Evolutionary conservation across 2,329 filamentous ascomycete species (phyloP).

Genomic region (Elsinoe necatrix): DNA sequence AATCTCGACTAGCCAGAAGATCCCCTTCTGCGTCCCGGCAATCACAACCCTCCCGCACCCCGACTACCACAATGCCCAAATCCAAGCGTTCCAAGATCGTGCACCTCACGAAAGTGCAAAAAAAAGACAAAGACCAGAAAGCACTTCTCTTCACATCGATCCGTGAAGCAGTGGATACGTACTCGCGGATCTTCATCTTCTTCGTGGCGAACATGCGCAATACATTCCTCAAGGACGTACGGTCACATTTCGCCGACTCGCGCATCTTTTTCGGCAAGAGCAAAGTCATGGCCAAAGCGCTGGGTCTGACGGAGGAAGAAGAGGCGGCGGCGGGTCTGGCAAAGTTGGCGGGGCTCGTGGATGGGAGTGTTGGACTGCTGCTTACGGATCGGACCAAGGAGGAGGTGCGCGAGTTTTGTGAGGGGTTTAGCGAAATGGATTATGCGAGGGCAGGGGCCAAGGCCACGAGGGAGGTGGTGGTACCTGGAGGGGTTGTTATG

Average conservation of each 20-base stretch:
- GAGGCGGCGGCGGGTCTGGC: slow-evolving; percentile 74
- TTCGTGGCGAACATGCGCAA: slow-evolving; percentile 97
- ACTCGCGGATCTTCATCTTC: slow-evolving; percentile 89
- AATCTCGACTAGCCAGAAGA: not conserved
- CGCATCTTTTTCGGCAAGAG: slow-evolving; percentile 98
- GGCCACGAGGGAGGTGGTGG: slow-evolving; percentile 65
- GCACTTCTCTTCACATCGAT: slow-evolving; percentile 82
- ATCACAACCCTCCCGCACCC: not conserved
- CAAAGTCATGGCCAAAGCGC: slow-evolving; percentile 94
- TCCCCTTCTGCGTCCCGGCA: not conserved
- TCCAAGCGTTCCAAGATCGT: slow-evolving; percentile 87
- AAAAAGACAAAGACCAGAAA: slow-evolving; percentile 88
- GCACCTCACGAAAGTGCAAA: slow-evolving; percentile 81
- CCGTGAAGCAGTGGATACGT: slow-evolving; percentile 73
- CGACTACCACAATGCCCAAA: slow-evolving; percentile 67
- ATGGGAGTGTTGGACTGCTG: slow-evolving; percentile 79
- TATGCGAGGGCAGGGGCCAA: slow-evolving; percentile 80
- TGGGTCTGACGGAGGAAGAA: slow-evolving; percentile 63
- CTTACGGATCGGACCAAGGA: slow-evolving; percentile 71
- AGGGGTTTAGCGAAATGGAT: slow-evolving; percentile 64
- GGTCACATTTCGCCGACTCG: slow-evolving; percentile 74
- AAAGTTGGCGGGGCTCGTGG: slow-evolving; percentile 58
- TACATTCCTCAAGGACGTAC: slow-evolving; percentile 85
- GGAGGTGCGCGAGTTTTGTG: slow-evolving; percentile 65
- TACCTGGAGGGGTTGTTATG: slow-evolving; percentile 78